phyloP scores from a whole-genome alignment of 2,329 filamentous ascomycete species.

The Microdochium nivale region DNA sequence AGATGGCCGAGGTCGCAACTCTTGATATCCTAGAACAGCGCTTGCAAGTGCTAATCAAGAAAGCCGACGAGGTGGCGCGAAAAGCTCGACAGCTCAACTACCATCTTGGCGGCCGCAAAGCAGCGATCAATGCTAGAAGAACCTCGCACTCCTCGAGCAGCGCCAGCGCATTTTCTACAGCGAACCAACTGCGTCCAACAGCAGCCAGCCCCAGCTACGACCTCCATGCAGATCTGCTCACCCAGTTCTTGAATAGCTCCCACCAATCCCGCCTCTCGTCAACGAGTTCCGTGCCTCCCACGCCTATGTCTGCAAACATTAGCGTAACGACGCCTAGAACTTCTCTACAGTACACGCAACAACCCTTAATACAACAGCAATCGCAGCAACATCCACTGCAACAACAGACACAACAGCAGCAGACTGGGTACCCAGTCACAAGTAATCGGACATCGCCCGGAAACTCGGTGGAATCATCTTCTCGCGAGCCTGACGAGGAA shows the following conservation, averaged over 20 bases:
- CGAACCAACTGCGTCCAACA: conserved; percentile 19
- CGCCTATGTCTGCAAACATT: conserved; percentile 17
- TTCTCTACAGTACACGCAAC: conserved; percentile 13
- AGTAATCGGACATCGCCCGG: conserved; percentile 18
- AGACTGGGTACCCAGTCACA: not conserved
- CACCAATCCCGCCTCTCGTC: conserved; percentile 15
- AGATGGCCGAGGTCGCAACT: conserved; percentile 75
- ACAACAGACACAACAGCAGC: not conserved
- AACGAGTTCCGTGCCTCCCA: conserved; percentile 18
- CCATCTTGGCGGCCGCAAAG: conserved; percentile 64
- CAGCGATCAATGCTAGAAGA: conserved; percentile 60
- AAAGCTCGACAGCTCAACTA: conserved; percentile 70
- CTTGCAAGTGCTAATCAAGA: conserved; percentile 66
- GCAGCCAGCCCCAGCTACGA: conserved; percentile 29
- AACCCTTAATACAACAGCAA: conserved; percentile 4
- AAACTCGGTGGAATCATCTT: conserved; percentile 15
- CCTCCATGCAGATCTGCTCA: conserved; percentile 45
- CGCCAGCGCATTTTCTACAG: conserved; percentile 21
- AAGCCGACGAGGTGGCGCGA: conserved; percentile 62
- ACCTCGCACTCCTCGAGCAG: conserved; percentile 28
- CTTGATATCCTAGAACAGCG: conserved; percentile 78
- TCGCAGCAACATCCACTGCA: conserved; percentile 5
- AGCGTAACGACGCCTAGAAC: conserved; percentile 17
- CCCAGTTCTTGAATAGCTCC: conserved; percentile 35
- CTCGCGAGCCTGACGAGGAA: conserved; percentile 21